Evolutionary conservation across 2,329 filamentous ascomycete genomes (phyloP), one percentile per base, ranked within the genome.

Genomic region (Teratosphaeria gauchensis): DNA sequence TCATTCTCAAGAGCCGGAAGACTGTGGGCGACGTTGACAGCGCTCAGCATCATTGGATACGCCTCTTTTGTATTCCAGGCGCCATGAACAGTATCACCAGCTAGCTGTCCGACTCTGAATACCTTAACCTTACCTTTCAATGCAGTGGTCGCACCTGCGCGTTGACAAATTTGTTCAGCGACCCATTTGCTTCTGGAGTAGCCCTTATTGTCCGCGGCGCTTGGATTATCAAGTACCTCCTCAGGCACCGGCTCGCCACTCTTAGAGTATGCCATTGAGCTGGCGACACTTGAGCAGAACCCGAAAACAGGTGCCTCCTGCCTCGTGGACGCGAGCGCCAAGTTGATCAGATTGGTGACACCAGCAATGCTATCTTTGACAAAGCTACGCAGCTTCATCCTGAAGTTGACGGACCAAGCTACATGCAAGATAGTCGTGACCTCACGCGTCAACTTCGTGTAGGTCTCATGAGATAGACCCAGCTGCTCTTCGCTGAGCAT

Each of bases 351-450:
- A 61, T 83, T 77, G 9, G 70, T 71, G 11, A 82, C 70, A 1
- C 78, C 74, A 3, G 74, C 71, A 33, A 85, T 78, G 62, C 80
- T 79, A 61, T 82, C 78, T 46, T 75, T 74, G 54, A 77, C 77
- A 64, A 86, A 87, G 60, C 78, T 82, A 46, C 71, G 71, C 1
- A 87, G 73, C 3, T 78, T 76, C 56, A 84, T 74, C 30, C 78
- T 80, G 73, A 87, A 87, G 69, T 87, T 86, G 19, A 87, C 84
- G 1, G 80, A 76, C 84, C 84, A 87, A 21, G 84, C 84, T 7
- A 84, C 76, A 67, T 87, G 84, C 57, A 88, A 78, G 19, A 89
- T 74, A 1, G 77, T 69, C 1, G 79, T 81, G 1, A 76, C 71
- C 58, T 78, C 72, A 2, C 63, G 61, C 0, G 73, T 72, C 1